These are phyloP conservation scores for Mycena capillaripes DNA, from an alignment of 768 basidiomycete genomes.

Conservation along the genomic window DNA sequence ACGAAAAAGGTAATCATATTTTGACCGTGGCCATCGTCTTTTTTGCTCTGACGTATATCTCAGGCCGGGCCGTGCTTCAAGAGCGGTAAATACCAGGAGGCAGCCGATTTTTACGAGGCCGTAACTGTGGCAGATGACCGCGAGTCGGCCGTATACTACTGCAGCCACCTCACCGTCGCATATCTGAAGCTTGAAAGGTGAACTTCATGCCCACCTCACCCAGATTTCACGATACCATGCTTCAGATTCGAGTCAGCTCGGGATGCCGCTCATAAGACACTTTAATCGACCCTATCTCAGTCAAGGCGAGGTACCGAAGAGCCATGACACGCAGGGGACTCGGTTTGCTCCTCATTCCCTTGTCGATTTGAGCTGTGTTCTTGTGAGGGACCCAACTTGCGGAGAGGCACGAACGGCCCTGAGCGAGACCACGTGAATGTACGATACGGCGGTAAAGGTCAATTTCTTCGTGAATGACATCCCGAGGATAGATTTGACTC, in stretches of 20 bases:
- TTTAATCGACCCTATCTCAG: background rate
- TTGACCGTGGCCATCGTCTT: background rate
- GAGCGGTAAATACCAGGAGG: background rate
- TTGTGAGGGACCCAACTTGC: background rate
- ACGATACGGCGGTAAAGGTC: background rate
- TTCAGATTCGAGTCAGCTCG: background rate
- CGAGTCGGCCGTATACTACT: background rate
- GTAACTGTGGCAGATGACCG: background rate
- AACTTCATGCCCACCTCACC: too few species aligned
- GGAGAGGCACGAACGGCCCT: background rate
- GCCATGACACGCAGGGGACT: background rate
- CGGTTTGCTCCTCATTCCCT: background rate
- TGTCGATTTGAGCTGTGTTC: background rate
- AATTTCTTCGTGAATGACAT: background rate
- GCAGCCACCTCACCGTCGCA: background rate
- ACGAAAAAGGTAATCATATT: background rate
- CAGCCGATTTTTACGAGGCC: background rate
- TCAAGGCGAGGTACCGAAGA: background rate
- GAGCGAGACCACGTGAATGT: background rate
- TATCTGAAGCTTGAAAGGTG: background rate
- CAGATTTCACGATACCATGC: too few species aligned
- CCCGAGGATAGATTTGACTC: background rate
- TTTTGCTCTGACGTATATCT: background rate
- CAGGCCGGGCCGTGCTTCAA: background rate
- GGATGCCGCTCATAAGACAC: background rate